These are phyloP conservation scores for Exophiala calicioides DNA, from an alignment of 2,329 filamentous ascomycete genomes.

Conservation along the genomic window DNA sequence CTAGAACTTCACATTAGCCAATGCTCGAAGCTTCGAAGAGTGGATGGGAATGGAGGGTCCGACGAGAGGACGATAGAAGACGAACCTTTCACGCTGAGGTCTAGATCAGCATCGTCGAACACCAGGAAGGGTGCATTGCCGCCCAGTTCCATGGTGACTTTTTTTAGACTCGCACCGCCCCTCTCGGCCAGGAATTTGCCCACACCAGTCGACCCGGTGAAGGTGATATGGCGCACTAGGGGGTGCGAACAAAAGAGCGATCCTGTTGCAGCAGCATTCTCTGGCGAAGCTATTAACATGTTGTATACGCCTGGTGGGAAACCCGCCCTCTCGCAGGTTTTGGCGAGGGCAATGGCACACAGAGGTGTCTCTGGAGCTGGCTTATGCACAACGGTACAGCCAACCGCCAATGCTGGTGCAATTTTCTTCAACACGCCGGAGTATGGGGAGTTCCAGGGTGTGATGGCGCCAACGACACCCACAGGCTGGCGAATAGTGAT, in stretches of 20 bases:
- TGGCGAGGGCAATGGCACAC: slow-evolving; percentile 64
- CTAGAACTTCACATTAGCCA: no score
- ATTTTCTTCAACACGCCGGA: slow-evolving; percentile 69
- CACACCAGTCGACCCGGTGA: slow-evolving; percentile 61
- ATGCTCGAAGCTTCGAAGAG: no score
- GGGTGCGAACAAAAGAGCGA: slow-evolving; percentile 44
- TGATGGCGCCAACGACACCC: slow-evolving; percentile 65
- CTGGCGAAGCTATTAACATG: slow-evolving; percentile 54
- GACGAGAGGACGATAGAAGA: no score
- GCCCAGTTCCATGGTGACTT: slow-evolving; percentile 63
- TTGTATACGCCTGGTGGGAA: slow-evolving; percentile 61
- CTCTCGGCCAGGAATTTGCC: slow-evolving; percentile 62
- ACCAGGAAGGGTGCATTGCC: slow-evolving; percentile 65
- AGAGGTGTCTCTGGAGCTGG: slow-evolving; percentile 67
- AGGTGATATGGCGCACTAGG: slow-evolving; percentile 58
- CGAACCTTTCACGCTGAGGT: slow-evolving; percentile 31
- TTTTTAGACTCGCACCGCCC: slow-evolving; percentile 62
- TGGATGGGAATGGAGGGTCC: no score
- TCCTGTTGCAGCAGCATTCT: slow-evolving; percentile 38
- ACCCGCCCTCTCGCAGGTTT: slow-evolving; percentile 53
- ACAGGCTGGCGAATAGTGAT: slow-evolving; percentile 69
- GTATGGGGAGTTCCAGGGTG: slow-evolving; percentile 71
- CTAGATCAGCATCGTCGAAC: slow-evolving; percentile 63
- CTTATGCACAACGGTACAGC: slow-evolving; percentile 69
- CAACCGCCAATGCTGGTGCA: slow-evolving; percentile 65